These are phyloP conservation scores for Podospora pseudoanserina DNA, from an alignment of 495 filamentous ascomycete species.

Conservation along the genomic window DNA sequence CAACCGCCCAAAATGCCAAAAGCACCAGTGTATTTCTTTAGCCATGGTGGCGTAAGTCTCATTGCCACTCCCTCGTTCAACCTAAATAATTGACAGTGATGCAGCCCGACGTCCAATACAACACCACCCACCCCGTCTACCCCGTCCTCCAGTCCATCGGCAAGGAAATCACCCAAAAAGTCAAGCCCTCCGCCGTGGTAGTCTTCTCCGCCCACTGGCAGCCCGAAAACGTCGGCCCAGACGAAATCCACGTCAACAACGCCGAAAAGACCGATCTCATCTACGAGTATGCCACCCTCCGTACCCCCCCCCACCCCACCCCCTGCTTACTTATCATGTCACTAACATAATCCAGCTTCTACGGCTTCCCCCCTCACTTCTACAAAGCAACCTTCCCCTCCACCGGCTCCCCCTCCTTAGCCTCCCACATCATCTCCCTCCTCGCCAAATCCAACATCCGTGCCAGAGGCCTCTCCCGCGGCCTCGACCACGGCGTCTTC, in stretches of 20 bases:
- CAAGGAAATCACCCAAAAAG: conserved; percentile 71
- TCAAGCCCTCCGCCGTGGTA: conserved; percentile 76
- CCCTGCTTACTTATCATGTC: no score
- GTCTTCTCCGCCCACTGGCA: conserved; percentile 92
- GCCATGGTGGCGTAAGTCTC: conserved; percentile 67
- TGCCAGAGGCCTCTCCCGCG: conserved; percentile 60
- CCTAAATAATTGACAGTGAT: no score
- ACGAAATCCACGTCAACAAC: conserved; percentile 66
- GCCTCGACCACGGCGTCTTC: conserved; percentile 81
- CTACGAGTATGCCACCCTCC: conserved; percentile 52
- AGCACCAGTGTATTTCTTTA: conserved; percentile 72
- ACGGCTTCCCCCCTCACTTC: conserved; percentile 64
- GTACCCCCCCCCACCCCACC: conserved; percentile 28
- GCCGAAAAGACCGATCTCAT: conserved; percentile 68
- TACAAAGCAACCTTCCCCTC: conserved; percentile 68
- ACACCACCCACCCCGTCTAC: conserved; percentile 70
- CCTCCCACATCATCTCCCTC: conserved; percentile 58
- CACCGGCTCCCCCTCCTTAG: conserved; percentile 62
- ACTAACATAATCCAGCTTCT: conserved; percentile 44
- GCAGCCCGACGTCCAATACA: conserved; percentile 72
- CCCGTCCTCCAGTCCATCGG: conserved; percentile 64
- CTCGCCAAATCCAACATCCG: conserved; percentile 60
- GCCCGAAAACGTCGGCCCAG: conserved; percentile 32
- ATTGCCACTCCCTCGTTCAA: no score
- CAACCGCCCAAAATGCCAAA: conserved; percentile 24